Percentiles rank a stretch among this genome's conserved stretches.
phyloP scores from a whole-genome alignment of 306 rosid species.

The Abrus pulchellus region DNA sequence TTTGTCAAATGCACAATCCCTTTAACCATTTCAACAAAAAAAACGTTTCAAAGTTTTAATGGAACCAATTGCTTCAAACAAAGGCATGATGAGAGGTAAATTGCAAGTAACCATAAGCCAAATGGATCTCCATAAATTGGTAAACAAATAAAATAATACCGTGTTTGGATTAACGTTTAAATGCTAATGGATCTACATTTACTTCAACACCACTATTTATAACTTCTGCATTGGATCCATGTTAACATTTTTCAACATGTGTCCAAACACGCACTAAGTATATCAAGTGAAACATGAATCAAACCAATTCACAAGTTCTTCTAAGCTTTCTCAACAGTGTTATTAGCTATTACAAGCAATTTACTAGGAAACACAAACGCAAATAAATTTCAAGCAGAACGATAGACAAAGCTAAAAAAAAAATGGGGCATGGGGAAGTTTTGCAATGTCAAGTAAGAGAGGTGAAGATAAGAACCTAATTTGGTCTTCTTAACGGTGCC shows the following conservation, averaged over 20 bases:
- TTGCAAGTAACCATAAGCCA: conserved; percentile 4
- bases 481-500: conserved; percentile 70
- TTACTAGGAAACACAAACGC: conserved; percentile 2
- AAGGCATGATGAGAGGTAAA: neutral
- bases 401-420: neutral
- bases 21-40: neutral
- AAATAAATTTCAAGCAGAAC: neutral
- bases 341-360: neutral
- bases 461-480: conserved; percentile 53
- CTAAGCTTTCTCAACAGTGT: neutral
- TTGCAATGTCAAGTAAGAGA: neutral
- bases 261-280: too few relatives aligned
- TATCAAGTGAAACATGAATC: neutral
- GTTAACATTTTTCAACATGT: too few relatives aligned
- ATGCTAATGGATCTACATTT: too few relatives aligned
- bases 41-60: neutral
- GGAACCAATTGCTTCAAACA: neutral
- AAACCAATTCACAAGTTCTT: neutral
- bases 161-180: too few relatives aligned
- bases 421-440: neutral
- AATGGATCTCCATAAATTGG: neutral
- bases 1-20: neutral
- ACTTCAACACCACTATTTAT: too few relatives aligned
- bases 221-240: too few relatives aligned
- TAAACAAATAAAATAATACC: neutral